Base-by-base conservation (phyloP, 2,329 filamentous ascomycete genomes). In the Claviceps maximensis region DNA sequence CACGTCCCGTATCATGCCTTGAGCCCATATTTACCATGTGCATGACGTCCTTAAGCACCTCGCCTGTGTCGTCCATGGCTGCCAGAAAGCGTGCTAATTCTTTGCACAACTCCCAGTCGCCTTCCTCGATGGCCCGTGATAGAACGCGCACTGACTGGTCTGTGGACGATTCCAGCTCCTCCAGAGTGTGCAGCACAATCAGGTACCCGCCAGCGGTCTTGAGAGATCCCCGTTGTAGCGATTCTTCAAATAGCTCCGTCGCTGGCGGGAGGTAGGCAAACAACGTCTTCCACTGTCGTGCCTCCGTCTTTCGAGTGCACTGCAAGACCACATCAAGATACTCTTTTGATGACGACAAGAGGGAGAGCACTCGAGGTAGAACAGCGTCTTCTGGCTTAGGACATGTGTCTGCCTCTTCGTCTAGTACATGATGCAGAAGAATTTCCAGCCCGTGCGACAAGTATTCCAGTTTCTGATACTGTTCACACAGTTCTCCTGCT, bases 131-230 rank as follows among this genome's bases (percentile, higher is more conserved):
- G 0, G 91, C 93, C 49, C 87, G 76, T 33, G 81, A 82, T 54
- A 98, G 77, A 25, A 98, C 73, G 13, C 89, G 80, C 4, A 95
- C 86, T 21, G 89, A 83, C 64, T 91, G 86, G 60, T 87, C 83
- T 15, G 82, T 84, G 21, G 83, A 85, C 2, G 82, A 76, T 12
- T 76, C 79, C 44, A 86, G 68, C 65, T 87, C 84, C 58, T 86
- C 81, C 54, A 86, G 76, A 0, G 89, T 94, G 64, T 98, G 91
- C 38, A 98, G 74, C 38, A 98, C 87, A 19, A 98, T 80, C n/a
- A 98, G 77, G 67, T 97, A 98, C 1, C 94, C 93, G 10, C 90
- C 91, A 2, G 93, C 94, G 6, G 93, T 98, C 69, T 97, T 97
- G 49, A 98, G 74, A 4, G 85, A 87, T 3, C 88, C 89, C 53